Evolutionary conservation across 2,329 filamentous ascomycete species (phyloP).

Genomic region (Phaeosphaeriaceae sp.): DNA sequence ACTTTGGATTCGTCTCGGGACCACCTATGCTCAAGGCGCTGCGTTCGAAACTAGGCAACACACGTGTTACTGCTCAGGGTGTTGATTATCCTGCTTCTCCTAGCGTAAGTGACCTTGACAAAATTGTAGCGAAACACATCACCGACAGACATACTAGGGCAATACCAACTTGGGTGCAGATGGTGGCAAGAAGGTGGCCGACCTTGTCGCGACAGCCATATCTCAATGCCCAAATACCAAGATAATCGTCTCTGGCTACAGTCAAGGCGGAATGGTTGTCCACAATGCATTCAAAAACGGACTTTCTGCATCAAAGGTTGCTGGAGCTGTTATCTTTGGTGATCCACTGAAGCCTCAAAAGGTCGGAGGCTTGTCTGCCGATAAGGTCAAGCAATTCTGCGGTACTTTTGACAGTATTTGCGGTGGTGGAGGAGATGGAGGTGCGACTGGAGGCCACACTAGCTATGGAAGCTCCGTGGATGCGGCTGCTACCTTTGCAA

Average conservation of each 20-base stretch:
- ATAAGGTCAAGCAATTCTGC: conserved; percentile 39
- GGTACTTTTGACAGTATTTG: conserved; percentile 24
- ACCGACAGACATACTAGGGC: conserved; percentile 23
- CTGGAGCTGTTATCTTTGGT: conserved; percentile 37
- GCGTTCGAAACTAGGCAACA: conserved; percentile 32
- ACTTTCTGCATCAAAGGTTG: conserved; percentile 27
- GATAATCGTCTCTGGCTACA: conserved; percentile 42
- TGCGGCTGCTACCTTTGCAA: conserved; percentile 34
- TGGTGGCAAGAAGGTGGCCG: conserved; percentile 36
- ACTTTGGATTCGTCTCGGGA: conserved; percentile 52
- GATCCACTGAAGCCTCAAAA: conserved; percentile 38
- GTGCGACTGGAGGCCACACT: conserved; percentile 34
- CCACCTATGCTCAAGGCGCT: conserved; percentile 45
- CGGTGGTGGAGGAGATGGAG: conserved; percentile 27
- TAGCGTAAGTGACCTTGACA: conserved; percentile 23
- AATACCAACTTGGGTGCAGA: conserved; percentile 33
- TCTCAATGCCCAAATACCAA: conserved; percentile 41
- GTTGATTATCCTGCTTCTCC: conserved; percentile 40
- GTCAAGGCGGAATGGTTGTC: conserved; percentile 43
- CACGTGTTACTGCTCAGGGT: conserved; percentile 39
- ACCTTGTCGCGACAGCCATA: conserved; percentile 29
- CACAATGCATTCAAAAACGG: conserved; percentile 38
- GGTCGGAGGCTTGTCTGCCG: conserved; percentile 23
- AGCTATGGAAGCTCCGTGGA: conserved; percentile 32
- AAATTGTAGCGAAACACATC: neutral